A percentile compares a stretch with the other conserved stretches of the same genome.
phyloP scores from a whole-genome alignment of 371 early-diverging fungal species.

The Lichtheimia hyalospora region DNA sequence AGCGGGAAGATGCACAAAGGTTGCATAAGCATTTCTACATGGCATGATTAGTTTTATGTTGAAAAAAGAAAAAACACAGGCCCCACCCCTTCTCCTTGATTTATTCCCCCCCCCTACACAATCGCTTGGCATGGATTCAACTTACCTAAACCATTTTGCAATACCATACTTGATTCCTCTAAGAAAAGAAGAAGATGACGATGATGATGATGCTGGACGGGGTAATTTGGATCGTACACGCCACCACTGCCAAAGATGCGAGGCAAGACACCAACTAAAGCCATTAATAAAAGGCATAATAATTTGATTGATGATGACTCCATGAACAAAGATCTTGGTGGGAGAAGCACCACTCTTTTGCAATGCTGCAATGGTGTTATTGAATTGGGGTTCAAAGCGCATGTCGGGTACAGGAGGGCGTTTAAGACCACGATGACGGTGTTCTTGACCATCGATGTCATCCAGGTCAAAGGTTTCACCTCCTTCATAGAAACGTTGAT shows the following conservation, averaged over 20 bases:
- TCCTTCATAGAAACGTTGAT: constrained; percentile 18
- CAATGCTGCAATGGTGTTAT: constrained; percentile 26
- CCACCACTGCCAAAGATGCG: constrained; percentile 44
- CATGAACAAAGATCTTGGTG: constrained; percentile 30
- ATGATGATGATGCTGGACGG: background rate
- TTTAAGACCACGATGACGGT: constrained; percentile 10
- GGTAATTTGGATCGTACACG: constrained; percentile 21
- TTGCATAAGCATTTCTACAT: constrained; percentile 10
- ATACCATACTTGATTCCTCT: constrained; percentile 30
- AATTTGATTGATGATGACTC: constrained; percentile 44
- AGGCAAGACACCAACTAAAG: constrained; percentile 37
- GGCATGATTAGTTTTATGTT: background rate
- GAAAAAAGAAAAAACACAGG: background rate
- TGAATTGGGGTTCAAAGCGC: constrained; percentile 46
- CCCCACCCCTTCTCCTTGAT: background rate
- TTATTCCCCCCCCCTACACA: background rate
- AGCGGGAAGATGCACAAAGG: constrained; percentile 12
- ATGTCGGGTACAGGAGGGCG: constrained; percentile 48
- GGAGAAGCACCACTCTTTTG: constrained; percentile 29
- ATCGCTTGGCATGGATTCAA: background rate
- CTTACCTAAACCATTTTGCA: constrained; percentile 36
- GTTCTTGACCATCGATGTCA: constrained; percentile 20
- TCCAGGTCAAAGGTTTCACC: constrained; percentile 16
- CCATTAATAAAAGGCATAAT: constrained; percentile 48
- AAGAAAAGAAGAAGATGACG: constrained; percentile 19